phyloP scores from a whole-genome alignment of 2,329 filamentous ascomycete genomes.

The Colletotrichum tropicale region DNA sequence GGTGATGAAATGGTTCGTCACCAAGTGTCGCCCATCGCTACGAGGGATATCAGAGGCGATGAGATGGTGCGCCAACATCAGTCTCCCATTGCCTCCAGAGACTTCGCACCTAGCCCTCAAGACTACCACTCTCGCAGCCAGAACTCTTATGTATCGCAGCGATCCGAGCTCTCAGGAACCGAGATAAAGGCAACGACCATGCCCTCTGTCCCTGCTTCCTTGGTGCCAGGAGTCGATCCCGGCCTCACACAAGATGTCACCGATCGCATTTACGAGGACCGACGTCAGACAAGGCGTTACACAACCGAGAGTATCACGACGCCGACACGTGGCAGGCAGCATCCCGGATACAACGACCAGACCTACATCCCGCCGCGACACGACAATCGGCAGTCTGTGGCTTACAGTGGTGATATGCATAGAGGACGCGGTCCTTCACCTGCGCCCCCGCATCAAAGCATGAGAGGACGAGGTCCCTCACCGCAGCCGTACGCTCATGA shows the following conservation, averaged over 20 bases:
- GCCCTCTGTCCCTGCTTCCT: conserved; percentile 57
- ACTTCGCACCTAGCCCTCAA: conserved; percentile 37
- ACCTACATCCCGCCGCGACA: conserved; percentile 45
- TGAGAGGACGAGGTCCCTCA: conserved; percentile 1
- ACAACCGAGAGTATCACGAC: conserved; percentile 43
- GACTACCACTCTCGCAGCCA: conserved; percentile 33
- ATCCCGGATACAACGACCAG: conserved; percentile 28
- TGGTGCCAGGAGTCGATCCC: conserved; percentile 67
- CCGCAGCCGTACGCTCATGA: conserved; percentile 37
- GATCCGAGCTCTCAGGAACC: conserved; percentile 40
- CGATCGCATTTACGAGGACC: conserved; percentile 62
- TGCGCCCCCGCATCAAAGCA: conserved; percentile 47
- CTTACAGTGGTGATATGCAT: conserved; percentile 37
- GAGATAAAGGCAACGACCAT: conserved; percentile 43
- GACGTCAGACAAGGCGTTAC: conserved; percentile 51
- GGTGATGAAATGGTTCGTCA: conserved; percentile 1
- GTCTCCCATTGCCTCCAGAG: not conserved
- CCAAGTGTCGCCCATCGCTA: not conserved
- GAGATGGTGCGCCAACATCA: conserved; percentile 14
- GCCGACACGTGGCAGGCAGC: conserved; percentile 44
- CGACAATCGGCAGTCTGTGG: conserved; percentile 43
- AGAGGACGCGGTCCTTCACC: conserved; percentile 42
- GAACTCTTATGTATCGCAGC: conserved; percentile 32
- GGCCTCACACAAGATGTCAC: conserved; percentile 60
- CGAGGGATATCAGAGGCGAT: not conserved